A percentile compares a stretch with the other conserved stretches of the same genome.
Evolutionary conservation across 129 eudicot species (phyloP).

Genomic region (Dittrichia graveolens): DNA sequence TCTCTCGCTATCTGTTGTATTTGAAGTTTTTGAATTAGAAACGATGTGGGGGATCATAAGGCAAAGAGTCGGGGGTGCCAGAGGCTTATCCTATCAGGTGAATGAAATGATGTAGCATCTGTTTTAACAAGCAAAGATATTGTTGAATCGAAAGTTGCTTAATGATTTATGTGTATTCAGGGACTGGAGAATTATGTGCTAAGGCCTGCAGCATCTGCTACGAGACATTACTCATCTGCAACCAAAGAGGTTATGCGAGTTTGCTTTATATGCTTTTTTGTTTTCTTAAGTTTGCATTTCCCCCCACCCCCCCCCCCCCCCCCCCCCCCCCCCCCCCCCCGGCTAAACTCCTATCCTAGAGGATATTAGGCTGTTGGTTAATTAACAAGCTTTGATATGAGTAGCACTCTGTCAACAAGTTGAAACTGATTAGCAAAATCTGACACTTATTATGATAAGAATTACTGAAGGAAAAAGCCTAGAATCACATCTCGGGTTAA

Average conservation of each 20-base stretch:
- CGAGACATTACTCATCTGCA: constrained; percentile 45
- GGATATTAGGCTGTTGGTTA: constrained; percentile 8
- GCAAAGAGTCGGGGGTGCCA: constrained; percentile 36
- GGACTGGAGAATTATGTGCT: constrained; percentile 26
- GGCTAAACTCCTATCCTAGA: background rate
- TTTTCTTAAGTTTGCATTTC: background rate
- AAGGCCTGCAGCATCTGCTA: constrained; percentile 40
- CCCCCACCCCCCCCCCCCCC: too few relatives aligned
- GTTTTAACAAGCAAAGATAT: background rate
- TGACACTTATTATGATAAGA: background rate
- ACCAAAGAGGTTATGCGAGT: constrained; percentile 48
- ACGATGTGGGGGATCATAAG: constrained; percentile 42
- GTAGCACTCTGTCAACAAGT: background rate
- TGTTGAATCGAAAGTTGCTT: background rate
- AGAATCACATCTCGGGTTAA: background rate
- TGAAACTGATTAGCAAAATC: background rate
- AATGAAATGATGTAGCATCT: background rate
- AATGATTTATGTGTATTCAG: constrained; percentile 13
- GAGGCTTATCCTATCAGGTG: constrained; percentile 39
- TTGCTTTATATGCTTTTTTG: constrained; percentile 6
- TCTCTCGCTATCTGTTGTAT: background rate
- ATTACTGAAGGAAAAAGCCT: background rate
- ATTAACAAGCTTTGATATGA: background rate
- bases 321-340: too few relatives aligned
- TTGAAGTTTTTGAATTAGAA: constrained; percentile 22